Percentiles rank a stretch among this genome's conserved stretches.
Evolutionary conservation across 2,329 filamentous ascomycete species (phyloP).

Genomic region (Niveomyces coronatus): DNA sequence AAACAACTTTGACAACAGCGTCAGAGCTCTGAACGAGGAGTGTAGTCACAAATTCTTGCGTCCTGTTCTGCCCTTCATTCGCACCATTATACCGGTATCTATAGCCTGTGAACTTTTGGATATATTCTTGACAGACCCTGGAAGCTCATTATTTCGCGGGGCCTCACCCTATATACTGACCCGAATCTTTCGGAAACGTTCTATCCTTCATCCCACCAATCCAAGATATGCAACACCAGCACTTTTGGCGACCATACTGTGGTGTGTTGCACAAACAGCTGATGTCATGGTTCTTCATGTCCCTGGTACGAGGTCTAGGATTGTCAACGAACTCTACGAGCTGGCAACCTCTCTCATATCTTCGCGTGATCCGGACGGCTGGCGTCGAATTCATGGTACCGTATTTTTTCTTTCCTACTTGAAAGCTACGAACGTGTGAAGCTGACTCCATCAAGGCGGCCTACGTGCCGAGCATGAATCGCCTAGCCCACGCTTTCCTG

Average conservation of each 20-base stretch:
- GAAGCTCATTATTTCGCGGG: slow-evolving; percentile 31
- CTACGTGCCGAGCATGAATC: slow-evolving; percentile 23
- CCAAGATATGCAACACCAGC: slow-evolving; percentile 33
- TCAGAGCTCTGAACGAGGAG: slow-evolving; percentile 19
- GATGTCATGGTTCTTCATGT: slow-evolving; percentile 32
- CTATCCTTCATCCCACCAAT: slow-evolving; percentile 28
- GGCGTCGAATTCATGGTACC: slow-evolving; percentile 25
- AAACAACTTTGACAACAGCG: slow-evolving; percentile 14
- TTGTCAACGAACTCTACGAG: slow-evolving; percentile 28
- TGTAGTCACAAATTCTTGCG: slow-evolving; percentile 31
- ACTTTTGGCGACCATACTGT: slow-evolving; percentile 36
- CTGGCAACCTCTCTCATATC: slow-evolving; percentile 24
- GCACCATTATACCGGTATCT: slow-evolving; percentile 27
- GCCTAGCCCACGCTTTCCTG: slow-evolving; percentile 16
- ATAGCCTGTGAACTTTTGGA: slow-evolving; percentile 38
- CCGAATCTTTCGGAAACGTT: slow-evolving; percentile 33
- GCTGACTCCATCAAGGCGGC: slow-evolving; percentile 20
- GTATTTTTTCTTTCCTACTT: background rate
- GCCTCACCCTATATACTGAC: slow-evolving; percentile 38
- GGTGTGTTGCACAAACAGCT: slow-evolving; percentile 36
- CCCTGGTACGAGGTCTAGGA: slow-evolving; percentile 28
- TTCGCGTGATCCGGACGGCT: slow-evolving; percentile 26
- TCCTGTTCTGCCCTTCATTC: slow-evolving; percentile 28
- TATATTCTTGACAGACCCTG: slow-evolving; percentile 35
- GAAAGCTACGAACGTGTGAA: background rate